Conservation (phyloP, 192 early-diverging fungal species). For the Rhizophagus clarus region DNA sequence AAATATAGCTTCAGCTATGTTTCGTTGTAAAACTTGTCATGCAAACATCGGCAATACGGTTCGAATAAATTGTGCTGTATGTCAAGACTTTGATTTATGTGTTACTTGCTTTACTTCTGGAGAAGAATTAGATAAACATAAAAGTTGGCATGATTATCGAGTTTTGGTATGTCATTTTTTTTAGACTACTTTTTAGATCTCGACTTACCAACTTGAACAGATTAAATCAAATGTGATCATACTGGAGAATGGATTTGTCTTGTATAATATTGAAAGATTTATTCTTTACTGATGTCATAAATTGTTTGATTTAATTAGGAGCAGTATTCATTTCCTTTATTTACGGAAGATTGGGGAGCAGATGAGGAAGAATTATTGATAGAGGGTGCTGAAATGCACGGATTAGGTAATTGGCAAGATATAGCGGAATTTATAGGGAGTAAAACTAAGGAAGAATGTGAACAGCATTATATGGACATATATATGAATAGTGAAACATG, state of each 20-base stretch:
- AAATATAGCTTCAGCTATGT: conserved; percentile 33
- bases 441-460: conserved; percentile 85
- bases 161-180: conserved; percentile 68
- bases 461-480: conserved; percentile 84
- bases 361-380: conserved; percentile 96
- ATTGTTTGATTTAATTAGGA: conserved; percentile 48
- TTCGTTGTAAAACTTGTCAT: conserved; percentile 86
- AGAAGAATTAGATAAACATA: conserved; percentile 77
- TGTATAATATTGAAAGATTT: neutral
- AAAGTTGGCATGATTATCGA: conserved; percentile 83
- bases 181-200: neutral
- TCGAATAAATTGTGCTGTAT: conserved; percentile 83
- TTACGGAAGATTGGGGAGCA: conserved; percentile 89
- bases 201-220: neutral
- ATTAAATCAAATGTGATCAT: neutral
- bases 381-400: conserved; percentile 87
- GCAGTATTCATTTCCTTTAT: conserved; percentile 86
- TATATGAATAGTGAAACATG: conserved; percentile 77
- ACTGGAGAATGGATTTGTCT: neutral
- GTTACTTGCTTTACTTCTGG: conserved; percentile 91
- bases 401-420: conserved; percentile 97
- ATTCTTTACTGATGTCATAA: conserved; percentile 30
- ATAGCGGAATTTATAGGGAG: conserved; percentile 92
- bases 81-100: conserved; percentile 92
- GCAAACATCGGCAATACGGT: conserved; percentile 89